Percentiles rank a stretch among this genome's conserved stretches.
These are phyloP conservation scores for Cicer yamashitae DNA, from an alignment of 306 rosid genomes.

Conservation along the genomic window DNA sequence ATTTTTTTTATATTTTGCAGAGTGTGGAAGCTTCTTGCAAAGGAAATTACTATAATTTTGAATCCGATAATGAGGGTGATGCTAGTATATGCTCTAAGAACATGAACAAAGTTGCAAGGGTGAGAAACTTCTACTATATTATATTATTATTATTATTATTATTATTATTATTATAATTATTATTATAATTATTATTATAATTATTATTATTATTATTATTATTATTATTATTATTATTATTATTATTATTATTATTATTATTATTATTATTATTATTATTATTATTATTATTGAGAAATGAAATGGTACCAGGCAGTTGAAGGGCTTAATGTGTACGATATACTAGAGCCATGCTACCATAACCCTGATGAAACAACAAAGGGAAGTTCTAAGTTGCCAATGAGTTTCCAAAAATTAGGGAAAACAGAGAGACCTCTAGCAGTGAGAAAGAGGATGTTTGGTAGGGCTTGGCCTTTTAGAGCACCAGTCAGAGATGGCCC, in stretches of 20 bases:
- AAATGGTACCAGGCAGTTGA: conserved; percentile 51
- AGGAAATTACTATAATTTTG: conserved; percentile 47
- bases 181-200: too few species aligned
- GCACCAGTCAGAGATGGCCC: conserved; percentile 65
- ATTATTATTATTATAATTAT: too few species aligned
- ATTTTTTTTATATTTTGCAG: conserved; percentile 33
- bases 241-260: neutral
- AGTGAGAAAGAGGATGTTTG: conserved; percentile 75
- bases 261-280: too few species aligned
- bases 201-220: too few species aligned
- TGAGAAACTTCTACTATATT: conserved; percentile 20
- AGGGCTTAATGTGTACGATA: conserved; percentile 65
- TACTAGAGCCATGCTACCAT: conserved; percentile 77
- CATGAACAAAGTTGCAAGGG: conserved; percentile 45
- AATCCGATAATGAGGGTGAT: conserved; percentile 14
- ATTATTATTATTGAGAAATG: neutral
- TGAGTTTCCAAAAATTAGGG: conserved; percentile 70
- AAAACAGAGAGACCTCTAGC: conserved; percentile 57
- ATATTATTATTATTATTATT: too few species aligned
- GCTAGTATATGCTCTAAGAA: conserved; percentile 38
- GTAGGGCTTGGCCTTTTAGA: conserved; percentile 79
- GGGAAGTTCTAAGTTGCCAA: conserved; percentile 48
- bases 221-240: neutral
- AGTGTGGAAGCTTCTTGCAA: conserved; percentile 49
- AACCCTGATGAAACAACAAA: conserved; percentile 30